Evolutionary conservation across 1,139 yeast species (phyloP), one percentile per base, ranked within the genome.

Genomic region (Yamadazyma aaseri): DNA sequence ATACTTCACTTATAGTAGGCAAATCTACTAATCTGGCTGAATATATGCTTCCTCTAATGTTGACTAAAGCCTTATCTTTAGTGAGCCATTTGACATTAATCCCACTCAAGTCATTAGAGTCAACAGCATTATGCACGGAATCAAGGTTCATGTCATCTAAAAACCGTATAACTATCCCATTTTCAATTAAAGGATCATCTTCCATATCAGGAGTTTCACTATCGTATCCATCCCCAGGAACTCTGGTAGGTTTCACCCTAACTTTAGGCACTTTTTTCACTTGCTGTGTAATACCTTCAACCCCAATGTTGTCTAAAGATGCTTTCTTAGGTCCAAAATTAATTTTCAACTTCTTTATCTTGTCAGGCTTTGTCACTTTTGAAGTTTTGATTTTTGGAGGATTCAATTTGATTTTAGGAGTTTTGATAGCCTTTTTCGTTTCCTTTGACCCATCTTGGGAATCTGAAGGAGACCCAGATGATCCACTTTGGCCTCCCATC

Each of bases 201-300:
- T 92, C 98, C 28, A 87, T 65, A 49, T 92, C 97, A 1, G 97
- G 96, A 8, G 96, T 97, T 51, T 92, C 98, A 1, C 96, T 85
- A 54, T 92, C 98, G 57, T 92, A 92, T 0, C 97, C 97, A 48
- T 90, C 96, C 1, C 96, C 96, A 0, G 96, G 95, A 7, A 84
- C 73, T 45, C 95, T 64, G 0, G 86, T 82, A 0, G 95, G 95
- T 51, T 86, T 87, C 36, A 90, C 80, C 42, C 94, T 65, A 35
- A 87, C 80, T 29, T 80, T 66, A 0, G 92, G 90, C 0, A 79
- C 66, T 26, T 45, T 47, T 20, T 38, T 44, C n/a, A 32, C 45
- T 6, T 49, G 40, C 13, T 35, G 40, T 4, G 44, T 36, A 2
- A 42, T 34, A 4, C 42, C 40, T 16, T 48, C 45, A 10, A 30